Conservation (phyloP, 2,329 filamentous ascomycete genomes). For the Paraconiothyrium sp. region DNA sequence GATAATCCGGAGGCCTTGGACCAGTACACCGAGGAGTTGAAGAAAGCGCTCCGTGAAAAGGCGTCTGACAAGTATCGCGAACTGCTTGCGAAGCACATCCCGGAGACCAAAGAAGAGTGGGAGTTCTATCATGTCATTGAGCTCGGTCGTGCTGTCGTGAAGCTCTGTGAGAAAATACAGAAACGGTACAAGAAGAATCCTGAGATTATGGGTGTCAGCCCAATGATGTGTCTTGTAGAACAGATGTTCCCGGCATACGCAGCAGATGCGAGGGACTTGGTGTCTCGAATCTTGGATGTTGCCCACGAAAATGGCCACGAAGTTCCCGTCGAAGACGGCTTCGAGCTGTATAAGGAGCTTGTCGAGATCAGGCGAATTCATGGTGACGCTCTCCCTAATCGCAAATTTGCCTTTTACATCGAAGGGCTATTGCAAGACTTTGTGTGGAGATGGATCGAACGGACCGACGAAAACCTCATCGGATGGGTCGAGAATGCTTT, state of each 20-base stretch:
- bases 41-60: conserved; percentile 75
- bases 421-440: conserved; percentile 88
- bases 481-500: conserved; percentile 90
- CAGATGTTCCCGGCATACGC: conserved; percentile 91
- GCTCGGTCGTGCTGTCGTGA: conserved; percentile 85
- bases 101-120: conserved; percentile 83
- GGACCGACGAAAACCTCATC: conserved; percentile 80
- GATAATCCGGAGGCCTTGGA: conserved; percentile 74
- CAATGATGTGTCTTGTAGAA: conserved; percentile 76
- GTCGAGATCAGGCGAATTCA: conserved; percentile 86
- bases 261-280: conserved; percentile 84
- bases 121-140: conserved; percentile 90
- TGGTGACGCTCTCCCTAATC: conserved; percentile 72
- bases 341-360: conserved; percentile 90
- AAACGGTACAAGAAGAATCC: conserved; percentile 91
- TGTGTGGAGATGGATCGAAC: conserved; percentile 93
- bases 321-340: conserved; percentile 89
- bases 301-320: conserved; percentile 76
- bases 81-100: conserved; percentile 81
- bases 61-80: conserved; percentile 82
- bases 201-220: conserved; percentile 81
- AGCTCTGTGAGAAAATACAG: conserved; percentile 85
- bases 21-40: conserved; percentile 76
- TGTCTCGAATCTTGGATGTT: conserved; percentile 79
- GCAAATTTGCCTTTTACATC: conserved; percentile 85